Percentiles rank a stretch among this genome's conserved stretches.
phyloP scores from a whole-genome alignment of 2,329 filamentous ascomycete species.

The Curvularia verruculosa region DNA sequence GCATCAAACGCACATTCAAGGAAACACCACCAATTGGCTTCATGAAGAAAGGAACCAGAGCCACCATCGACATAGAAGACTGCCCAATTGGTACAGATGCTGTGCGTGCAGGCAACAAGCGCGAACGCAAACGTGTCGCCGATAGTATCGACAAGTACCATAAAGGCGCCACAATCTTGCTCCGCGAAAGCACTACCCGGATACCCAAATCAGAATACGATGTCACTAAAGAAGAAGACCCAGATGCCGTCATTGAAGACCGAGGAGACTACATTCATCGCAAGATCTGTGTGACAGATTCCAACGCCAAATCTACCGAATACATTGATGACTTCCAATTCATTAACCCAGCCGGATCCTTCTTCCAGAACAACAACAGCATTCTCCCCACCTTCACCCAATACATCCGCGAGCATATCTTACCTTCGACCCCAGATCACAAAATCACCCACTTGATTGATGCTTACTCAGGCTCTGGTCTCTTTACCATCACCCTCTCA shows the following conservation, averaged over 20 bases:
- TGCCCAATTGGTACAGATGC: constrained; percentile 93
- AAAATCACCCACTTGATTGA: constrained; percentile 86
- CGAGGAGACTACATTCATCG: constrained; percentile 70
- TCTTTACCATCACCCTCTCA: constrained; percentile 94
- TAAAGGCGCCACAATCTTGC: constrained; percentile 83
- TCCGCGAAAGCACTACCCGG: constrained; percentile 83
- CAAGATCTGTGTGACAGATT: constrained; percentile 89
- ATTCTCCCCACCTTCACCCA: constrained; percentile 86
- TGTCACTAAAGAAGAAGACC: constrained; percentile 31
- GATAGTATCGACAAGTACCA: constrained; percentile 73
- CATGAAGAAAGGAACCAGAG: constrained; percentile 80
- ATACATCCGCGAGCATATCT: constrained; percentile 81
- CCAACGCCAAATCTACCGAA: constrained; percentile 81
- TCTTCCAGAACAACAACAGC: constrained; percentile 99
- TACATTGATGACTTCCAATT: constrained; percentile 87
- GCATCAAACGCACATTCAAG: constrained; percentile 63
- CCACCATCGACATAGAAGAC: constrained; percentile 92
- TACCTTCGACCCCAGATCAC: constrained; percentile 54
- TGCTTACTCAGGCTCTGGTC: constrained; percentile 94
- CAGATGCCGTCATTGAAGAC: constrained; percentile 59
- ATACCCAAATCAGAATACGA: constrained; percentile 56
- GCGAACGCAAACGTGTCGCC: constrained; percentile 77
- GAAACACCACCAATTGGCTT: constrained; percentile 84
- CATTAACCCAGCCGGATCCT: constrained; percentile 88
- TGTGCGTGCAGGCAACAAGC: constrained; percentile 77